Evolutionary conservation across 352 stramenopile species (phyloP).

Genomic region (Thalassiosira mediterranea): DNA sequence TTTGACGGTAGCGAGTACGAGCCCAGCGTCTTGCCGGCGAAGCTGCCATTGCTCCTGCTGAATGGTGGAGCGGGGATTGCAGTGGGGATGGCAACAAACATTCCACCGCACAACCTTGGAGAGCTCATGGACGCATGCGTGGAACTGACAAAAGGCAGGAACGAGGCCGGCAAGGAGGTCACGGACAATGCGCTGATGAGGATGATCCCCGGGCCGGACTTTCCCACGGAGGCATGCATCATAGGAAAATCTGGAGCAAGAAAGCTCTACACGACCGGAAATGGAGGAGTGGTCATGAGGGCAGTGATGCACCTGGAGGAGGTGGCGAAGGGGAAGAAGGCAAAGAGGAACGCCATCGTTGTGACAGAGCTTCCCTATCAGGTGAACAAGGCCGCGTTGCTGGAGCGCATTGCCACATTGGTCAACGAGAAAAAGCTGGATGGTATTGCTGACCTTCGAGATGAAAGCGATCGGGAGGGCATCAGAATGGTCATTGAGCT

Average conservation of each 20-base stretch:
- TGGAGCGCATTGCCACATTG: slow-evolving; percentile 86
- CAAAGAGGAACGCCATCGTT: slow-evolving; percentile 84
- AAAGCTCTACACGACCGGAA: slow-evolving; percentile 84
- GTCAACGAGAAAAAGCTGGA: slow-evolving; percentile 90
- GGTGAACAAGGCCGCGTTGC: slow-evolving; percentile 86
- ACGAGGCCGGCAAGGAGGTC: slow-evolving; percentile 57
- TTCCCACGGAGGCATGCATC: slow-evolving; percentile 86
- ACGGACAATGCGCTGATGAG: slow-evolving; percentile 73
- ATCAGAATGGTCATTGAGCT: slow-evolving; percentile 89
- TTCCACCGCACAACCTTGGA: slow-evolving; percentile 86
- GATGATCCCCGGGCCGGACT: slow-evolving; percentile 85
- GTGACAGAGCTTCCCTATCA: slow-evolving; percentile 88
- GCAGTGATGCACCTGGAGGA: slow-evolving; percentile 85
- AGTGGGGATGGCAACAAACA: slow-evolving; percentile 88
- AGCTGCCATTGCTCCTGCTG: slow-evolving; percentile 84
- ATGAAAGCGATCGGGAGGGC: slow-evolving; percentile 88
- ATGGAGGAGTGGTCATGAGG: slow-evolving; percentile 83
- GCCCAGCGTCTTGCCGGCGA: slow-evolving; percentile 83
- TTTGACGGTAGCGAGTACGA: slow-evolving; percentile 85
- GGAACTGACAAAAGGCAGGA: slow-evolving; percentile 62
- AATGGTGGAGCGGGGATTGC: slow-evolving; percentile 85
- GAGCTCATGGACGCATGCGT: slow-evolving; percentile 82
- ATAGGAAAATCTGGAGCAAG: slow-evolving; percentile 79
- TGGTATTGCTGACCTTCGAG: slow-evolving; percentile 84
- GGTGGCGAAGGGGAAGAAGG: slow-evolving; percentile 57